Evolutionary conservation across 2,329 filamentous ascomycete genomes (phyloP).

Genomic region (Myotisia sp.): DNA sequence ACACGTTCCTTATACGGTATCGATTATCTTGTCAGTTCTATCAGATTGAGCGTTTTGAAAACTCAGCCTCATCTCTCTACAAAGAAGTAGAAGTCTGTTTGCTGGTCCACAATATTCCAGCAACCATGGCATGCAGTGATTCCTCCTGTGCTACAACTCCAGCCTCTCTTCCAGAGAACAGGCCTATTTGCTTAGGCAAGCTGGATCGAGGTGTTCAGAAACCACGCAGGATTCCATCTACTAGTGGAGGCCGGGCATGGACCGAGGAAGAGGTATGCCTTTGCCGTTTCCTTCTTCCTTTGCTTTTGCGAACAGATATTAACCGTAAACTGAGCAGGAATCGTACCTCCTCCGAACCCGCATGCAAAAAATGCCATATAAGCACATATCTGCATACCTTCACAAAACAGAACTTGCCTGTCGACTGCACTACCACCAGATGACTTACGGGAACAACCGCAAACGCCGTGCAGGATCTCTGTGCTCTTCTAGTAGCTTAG

Average conservation of each 20-base stretch:
- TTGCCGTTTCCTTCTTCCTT: no score
- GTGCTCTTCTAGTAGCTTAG: constrained; percentile 42
- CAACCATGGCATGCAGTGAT: neutral
- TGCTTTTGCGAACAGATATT: neutral
- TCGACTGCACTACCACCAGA: constrained; percentile 74
- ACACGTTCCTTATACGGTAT: no score
- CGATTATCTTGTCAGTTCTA: no score
- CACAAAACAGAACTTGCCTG: constrained; percentile 82
- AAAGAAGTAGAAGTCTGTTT: no score
- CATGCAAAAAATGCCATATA: constrained; percentile 79
- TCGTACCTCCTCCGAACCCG: constrained; percentile 71
- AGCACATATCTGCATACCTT: constrained; percentile 70
- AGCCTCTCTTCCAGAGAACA: neutral
- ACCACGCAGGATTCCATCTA: constrained; percentile 53
- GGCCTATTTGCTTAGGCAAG: neutral
- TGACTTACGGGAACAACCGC: constrained; percentile 67
- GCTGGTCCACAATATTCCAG: no score
- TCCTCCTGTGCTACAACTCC: neutral
- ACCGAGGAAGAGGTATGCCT: constrained; percentile 66
- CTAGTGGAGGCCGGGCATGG: constrained; percentile 66
- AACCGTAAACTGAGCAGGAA: constrained; percentile 41
- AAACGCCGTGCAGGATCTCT: constrained; percentile 62
- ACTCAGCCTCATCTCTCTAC: no score
- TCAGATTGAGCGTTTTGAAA: no score
- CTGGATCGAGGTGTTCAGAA: constrained; percentile 46